These are phyloP conservation scores for Hyparrhenia diplandra DNA, from an alignment of 176 grass and related monocot species.

Conservation along the genomic window DNA sequence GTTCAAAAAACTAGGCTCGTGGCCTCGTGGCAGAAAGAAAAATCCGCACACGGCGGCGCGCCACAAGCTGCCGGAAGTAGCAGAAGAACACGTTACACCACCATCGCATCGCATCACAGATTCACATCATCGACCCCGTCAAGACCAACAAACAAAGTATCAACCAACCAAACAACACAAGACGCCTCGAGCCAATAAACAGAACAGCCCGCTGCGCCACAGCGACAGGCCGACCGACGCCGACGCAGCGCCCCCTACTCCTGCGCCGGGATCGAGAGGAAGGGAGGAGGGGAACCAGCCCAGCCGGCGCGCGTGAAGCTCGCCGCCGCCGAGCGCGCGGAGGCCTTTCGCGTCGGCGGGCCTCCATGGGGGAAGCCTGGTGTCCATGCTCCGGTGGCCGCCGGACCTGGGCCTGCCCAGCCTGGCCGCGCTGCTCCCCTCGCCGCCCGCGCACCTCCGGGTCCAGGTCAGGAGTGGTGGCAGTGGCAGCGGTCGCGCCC, in stretches of 20 bases:
- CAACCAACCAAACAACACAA: not conserved
- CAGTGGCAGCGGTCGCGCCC: not conserved
- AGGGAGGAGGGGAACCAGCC: not conserved
- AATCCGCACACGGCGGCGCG: not conserved
- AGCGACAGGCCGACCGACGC: not conserved
- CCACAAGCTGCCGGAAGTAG: not conserved
- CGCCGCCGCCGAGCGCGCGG: not conserved
- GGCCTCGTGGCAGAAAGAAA: not conserved
- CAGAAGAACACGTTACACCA: slow-evolving; percentile 13
- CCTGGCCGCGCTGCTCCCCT: slow-evolving; percentile 41
- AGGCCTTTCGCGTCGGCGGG: not conserved
- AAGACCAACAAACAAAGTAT: not conserved
- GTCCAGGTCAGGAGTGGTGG: slow-evolving; percentile 27
- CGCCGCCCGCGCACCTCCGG: slow-evolving; percentile 11
- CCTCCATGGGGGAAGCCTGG: slow-evolving; percentile 48
- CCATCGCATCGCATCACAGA: too few relatives aligned
- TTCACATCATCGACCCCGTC: not conserved
- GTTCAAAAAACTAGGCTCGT: too few relatives aligned
- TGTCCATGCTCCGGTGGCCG: slow-evolving; percentile 66
- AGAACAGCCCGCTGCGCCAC: not conserved
- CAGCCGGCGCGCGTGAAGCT: not conserved
- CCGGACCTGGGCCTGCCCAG: slow-evolving; percentile 45
- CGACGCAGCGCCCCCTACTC: too few relatives aligned
- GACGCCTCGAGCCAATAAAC: slow-evolving; percentile 8
- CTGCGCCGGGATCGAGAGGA: too few relatives aligned